A percentile compares a stretch with the other conserved stretches of the same genome.
Conservation (phyloP, 805 yeast species). For the Ogataea pini region DNA sequence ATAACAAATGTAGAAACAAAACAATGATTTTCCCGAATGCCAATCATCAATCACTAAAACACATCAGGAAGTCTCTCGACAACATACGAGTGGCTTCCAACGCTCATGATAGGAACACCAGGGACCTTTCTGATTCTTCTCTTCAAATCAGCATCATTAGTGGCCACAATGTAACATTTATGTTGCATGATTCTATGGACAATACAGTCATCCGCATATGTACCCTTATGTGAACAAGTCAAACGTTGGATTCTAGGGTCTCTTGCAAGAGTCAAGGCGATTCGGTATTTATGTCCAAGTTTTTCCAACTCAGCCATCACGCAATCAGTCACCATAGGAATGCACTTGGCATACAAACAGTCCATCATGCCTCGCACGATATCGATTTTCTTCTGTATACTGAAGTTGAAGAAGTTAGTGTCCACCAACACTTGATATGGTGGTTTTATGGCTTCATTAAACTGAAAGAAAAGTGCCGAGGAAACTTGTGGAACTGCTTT, state of each 20-base stretch:
- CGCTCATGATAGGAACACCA: constrained; percentile 96
- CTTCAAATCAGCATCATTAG: constrained; percentile 95
- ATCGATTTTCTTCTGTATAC: constrained; percentile 94
- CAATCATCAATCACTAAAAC: constrained; percentile 42
- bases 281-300: constrained; percentile 90
- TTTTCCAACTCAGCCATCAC: constrained; percentile 98
- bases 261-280: constrained; percentile 87
- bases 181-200: constrained; percentile 93
- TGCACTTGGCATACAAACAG: constrained; percentile 88
- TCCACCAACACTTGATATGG: constrained; percentile 95
- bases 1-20: not conserved
- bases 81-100: constrained; percentile 89
- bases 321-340: constrained; percentile 94
- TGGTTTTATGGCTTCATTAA: constrained; percentile 92
- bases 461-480: constrained; percentile 92
- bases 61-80: constrained; percentile 95
- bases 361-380: constrained; percentile 98
- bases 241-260: constrained; percentile 90
- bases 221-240: constrained; percentile 90
- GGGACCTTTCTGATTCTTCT: constrained; percentile 94
- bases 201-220: constrained; percentile 97
- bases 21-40: not conserved
- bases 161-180: constrained; percentile 95
- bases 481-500: constrained; percentile 89
- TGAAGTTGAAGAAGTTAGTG: constrained; percentile 95